Evolutionary conservation across 805 yeast species (phyloP).

Genomic region (Cyberlindnera xylosilytica): DNA sequence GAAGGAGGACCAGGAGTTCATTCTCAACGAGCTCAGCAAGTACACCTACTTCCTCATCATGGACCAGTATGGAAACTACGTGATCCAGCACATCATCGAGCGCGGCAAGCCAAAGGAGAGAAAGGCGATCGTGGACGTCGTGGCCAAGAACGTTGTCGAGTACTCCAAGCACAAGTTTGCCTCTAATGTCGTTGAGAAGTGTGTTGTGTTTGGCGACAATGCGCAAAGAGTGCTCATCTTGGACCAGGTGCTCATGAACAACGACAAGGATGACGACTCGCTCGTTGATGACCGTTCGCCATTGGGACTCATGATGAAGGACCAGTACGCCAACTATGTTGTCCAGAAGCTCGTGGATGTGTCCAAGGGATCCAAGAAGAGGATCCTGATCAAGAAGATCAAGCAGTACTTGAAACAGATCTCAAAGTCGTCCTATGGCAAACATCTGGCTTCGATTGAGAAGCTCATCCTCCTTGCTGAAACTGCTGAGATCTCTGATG

Average conservation of each 20-base stretch:
- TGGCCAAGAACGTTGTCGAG: conserved; percentile 66
- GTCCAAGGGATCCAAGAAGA: conserved; percentile 67
- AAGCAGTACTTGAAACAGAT: conserved; percentile 76
- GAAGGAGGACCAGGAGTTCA: conserved; percentile 57
- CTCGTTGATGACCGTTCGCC: conserved; percentile 62
- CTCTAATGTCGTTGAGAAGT: conserved; percentile 94
- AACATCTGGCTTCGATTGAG: conserved; percentile 81
- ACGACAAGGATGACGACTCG: conserved; percentile 35
- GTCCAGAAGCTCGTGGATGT: conserved; percentile 91
- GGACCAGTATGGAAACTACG: conserved; percentile 97
- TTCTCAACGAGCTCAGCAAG: conserved; percentile 69
- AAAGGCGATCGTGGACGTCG: conserved; percentile 60
- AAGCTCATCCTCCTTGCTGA: conserved; percentile 36
- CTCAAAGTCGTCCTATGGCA: conserved; percentile 67
- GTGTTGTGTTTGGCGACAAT: conserved; percentile 69
- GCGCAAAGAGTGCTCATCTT: conserved; percentile 62
- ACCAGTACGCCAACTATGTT: conserved; percentile 96
- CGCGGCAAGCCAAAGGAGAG: conserved; percentile 67
- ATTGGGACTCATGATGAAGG: conserved; percentile 91
- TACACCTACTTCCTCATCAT: conserved; percentile 76
- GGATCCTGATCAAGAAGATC: conserved; percentile 66
- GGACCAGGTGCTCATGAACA: conserved; percentile 60
- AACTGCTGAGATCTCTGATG: conserved; percentile 25
- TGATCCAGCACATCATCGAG: conserved; percentile 91
- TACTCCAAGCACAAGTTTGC: conserved; percentile 97